phyloP scores from a whole-genome alignment of 2,329 filamentous ascomycete genomes.

The Xylaria sp. region DNA sequence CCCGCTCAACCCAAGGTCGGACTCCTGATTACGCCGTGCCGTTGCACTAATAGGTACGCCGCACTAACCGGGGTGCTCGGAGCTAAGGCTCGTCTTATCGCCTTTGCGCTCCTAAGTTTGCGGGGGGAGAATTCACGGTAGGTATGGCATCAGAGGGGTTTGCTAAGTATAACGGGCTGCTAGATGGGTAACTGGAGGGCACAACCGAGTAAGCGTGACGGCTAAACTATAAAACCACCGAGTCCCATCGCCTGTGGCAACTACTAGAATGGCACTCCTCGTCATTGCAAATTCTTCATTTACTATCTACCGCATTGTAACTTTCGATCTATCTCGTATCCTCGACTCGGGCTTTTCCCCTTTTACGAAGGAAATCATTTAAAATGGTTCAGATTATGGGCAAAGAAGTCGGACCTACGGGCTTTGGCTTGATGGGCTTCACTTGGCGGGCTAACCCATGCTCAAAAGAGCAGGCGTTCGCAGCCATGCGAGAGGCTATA shows the following conservation, averaged over 20 bases:
- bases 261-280: conserved; percentile 3
- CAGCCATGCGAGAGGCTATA: conserved; percentile 61
- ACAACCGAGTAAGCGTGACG: conserved; percentile 5
- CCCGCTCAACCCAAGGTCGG: no score
- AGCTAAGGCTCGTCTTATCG: no score
- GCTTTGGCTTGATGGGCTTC: conserved; percentile 49
- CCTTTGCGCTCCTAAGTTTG: no score
- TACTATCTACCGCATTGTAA: not conserved
- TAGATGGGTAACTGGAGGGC: not conserved
- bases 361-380: not conserved
- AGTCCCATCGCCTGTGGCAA: not conserved
- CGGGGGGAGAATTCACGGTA: no score
- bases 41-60: no score
- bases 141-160: no score
- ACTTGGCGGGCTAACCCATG: conserved; percentile 47
- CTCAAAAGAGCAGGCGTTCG: conserved; percentile 56
- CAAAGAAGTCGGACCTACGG: conserved; percentile 45
- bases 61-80: no score
- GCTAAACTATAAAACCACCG: conserved; percentile 32
- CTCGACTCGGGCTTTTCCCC: not conserved
- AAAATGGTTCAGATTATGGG: conserved; percentile 46
- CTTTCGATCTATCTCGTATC: not conserved
- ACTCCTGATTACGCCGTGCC: no score
- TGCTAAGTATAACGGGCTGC: not conserved
- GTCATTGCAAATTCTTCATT: not conserved